These are phyloP conservation scores for Hygrophoropsis aurantiaca DNA, from an alignment of 768 basidiomycete genomes.

Conservation along the genomic window DNA sequence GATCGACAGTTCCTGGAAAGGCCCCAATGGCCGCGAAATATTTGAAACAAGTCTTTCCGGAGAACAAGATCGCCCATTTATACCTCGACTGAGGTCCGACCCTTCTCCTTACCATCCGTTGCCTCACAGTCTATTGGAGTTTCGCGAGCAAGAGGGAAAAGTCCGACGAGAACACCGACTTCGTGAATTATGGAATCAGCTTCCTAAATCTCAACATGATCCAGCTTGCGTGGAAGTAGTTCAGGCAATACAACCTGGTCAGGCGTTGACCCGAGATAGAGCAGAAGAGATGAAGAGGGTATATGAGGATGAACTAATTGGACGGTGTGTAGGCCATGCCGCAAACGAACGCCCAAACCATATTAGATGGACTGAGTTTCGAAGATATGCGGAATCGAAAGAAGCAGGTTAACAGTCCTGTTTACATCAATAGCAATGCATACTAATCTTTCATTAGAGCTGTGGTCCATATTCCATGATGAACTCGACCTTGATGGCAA, in stretches of 20 bases:
- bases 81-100: slow-evolving; percentile 63
- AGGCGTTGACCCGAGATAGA: slow-evolving; percentile 44
- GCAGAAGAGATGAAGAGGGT: slow-evolving; percentile 64
- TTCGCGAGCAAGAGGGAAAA: slow-evolving; percentile 61
- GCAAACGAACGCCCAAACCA: slow-evolving; percentile 41
- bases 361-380: slow-evolving; percentile 73
- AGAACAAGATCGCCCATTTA: slow-evolving; percentile 51
- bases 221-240: slow-evolving; percentile 22
- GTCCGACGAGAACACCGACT: slow-evolving; percentile 61
- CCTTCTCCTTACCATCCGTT: slow-evolving; percentile 36
- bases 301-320: slow-evolving; percentile 78
- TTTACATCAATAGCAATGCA: slow-evolving; percentile 11
- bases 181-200: slow-evolving; percentile 60
- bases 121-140: slow-evolving; percentile 59
- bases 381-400: slow-evolving; percentile 74
- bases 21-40: slow-evolving; percentile 46
- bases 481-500: slow-evolving; percentile 90
- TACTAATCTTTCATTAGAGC: slow-evolving; percentile 47
- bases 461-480: slow-evolving; percentile 90
- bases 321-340: slow-evolving; percentile 47
- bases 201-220: slow-evolving; percentile 37
- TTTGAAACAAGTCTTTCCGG: slow-evolving; percentile 54
- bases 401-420: slow-evolving; percentile 63
- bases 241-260: slow-evolving; percentile 12
- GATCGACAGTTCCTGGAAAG: slow-evolving; percentile 18